Base-by-base conservation (phyloP, 495 filamentous ascomycete genomes). In the Cercophora scortea region DNA sequence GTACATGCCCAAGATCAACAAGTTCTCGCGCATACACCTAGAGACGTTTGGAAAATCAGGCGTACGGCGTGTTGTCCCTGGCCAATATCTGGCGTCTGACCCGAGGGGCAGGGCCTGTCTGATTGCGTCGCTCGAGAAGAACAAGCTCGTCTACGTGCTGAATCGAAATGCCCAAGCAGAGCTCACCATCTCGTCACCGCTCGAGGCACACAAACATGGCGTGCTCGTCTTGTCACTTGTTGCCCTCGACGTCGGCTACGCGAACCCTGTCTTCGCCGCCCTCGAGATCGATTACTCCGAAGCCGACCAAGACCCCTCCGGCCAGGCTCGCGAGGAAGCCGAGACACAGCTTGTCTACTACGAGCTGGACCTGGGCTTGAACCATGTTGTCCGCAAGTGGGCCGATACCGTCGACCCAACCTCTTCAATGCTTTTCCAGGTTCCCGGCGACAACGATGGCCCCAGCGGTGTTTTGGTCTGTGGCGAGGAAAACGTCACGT, bases 1-100 rank as follows among this genome's bases (percentile, higher is more conserved):
- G 69, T 99, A 95, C 67, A 76, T 90, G 16, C 86, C 88, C 11
- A 81, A 86, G 8, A 83, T 89, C 65, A 95, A 96, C 65, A 81
- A 83, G 50, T 96, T 97, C 68, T 86, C 85, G 59, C 82, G 89
- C 15, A 80, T 97, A 53, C 91, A 96, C 62, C 79, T 94, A 35
- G 94, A 99, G 71, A 99, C 94, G 3, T 99, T 95, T 63, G 94
- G 94, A 46, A 97, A 97, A 68, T 96, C 91, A 11, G 94, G 93
- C n/a, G 80, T 96, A 17, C 85, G 94, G 35, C 82, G 94, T 49
- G 92, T 96, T 13, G 80, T 99, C 55, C 94, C 94, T 3, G 94
- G 94, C 12, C 89, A 99, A 64, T 97, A 93, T 63, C 77, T 99
- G 16, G 93, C 90, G 2, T 86, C 86, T 8, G 94, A 99, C 66